These are phyloP conservation scores for Metarhizium humberi DNA, from an alignment of 2,329 filamentous ascomycete genomes.

Conservation along the genomic window DNA sequence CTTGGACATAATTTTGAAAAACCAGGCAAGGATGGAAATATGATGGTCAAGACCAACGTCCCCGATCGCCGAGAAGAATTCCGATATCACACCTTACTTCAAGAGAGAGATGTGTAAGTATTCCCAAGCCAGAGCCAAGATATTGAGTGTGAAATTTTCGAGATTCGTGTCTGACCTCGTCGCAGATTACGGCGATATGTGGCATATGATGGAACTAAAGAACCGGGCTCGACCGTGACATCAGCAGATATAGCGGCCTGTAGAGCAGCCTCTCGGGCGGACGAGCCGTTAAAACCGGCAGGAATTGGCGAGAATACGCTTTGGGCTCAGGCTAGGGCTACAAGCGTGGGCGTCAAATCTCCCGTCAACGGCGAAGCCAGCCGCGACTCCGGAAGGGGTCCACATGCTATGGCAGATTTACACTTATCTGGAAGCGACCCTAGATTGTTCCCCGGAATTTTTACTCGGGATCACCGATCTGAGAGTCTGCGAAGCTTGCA, in stretches of 20 bases:
- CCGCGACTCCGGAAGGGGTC: slow-evolving; percentile 27
- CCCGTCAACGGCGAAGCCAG: neutral
- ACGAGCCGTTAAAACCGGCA: neutral
- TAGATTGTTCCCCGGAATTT: slow-evolving; percentile 62
- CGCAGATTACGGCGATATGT: slow-evolving; percentile 34
- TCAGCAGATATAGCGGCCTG: neutral
- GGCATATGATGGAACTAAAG: slow-evolving; percentile 20
- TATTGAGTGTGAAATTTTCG: neutral
- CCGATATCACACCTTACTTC: slow-evolving; percentile 72
- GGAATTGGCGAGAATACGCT: neutral
- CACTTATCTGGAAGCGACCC: slow-evolving; percentile 54
- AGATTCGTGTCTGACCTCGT: neutral
- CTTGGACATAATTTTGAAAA: slow-evolving; percentile 69
- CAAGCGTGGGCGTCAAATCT: neutral
- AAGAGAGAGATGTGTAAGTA: slow-evolving; percentile 76
- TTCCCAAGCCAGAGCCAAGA: slow-evolving; percentile 1
- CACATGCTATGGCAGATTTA: slow-evolving; percentile 30
- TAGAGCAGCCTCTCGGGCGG: neutral
- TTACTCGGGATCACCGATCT: slow-evolving; percentile 39
- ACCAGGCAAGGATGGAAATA: slow-evolving; percentile 76
- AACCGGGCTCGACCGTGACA: slow-evolving; percentile 6
- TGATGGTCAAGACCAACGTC: slow-evolving; percentile 92
- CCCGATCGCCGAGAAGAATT: slow-evolving; percentile 89
- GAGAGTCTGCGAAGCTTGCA: slow-evolving; percentile 27
- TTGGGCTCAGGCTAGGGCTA: neutral